phyloP scores from a whole-genome alignment of 176 grass and related monocot genomes.

The Aechmea fasciata region DNA sequence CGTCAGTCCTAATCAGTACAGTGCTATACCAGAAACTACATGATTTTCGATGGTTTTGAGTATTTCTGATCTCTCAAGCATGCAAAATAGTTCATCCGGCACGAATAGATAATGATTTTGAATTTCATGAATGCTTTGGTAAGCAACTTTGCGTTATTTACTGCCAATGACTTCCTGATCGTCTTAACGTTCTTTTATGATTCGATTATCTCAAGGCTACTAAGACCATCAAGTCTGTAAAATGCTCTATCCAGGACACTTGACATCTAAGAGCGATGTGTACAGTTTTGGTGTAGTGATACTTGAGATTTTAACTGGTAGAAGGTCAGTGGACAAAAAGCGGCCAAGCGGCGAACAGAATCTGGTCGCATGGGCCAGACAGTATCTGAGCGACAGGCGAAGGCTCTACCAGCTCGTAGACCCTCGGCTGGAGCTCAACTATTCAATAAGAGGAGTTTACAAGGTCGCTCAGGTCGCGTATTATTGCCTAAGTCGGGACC shows the following conservation, averaged over 20 bases:
- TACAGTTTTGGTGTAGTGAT: slow-evolving; percentile 87
- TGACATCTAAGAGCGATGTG: slow-evolving; percentile 86
- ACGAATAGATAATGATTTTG: not conserved
- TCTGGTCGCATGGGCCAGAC: slow-evolving; percentile 69
- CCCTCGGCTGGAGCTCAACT: slow-evolving; percentile 82
- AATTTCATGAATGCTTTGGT: not conserved
- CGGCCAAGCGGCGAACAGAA: slow-evolving; percentile 69
- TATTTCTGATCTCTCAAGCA: slow-evolving; percentile 6
- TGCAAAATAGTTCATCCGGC: not conserved
- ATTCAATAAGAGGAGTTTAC: slow-evolving; percentile 64
- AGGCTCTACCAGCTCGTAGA: slow-evolving; percentile 82
- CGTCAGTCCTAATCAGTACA: too few species aligned
- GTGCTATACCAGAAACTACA: too few species aligned
- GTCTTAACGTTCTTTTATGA: not conserved
- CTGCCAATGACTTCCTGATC: too few species aligned
- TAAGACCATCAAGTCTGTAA: slow-evolving; percentile 11
- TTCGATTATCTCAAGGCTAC: not conserved
- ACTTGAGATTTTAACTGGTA: slow-evolving; percentile 76
- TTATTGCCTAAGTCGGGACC: slow-evolving; percentile 63
- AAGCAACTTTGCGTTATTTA: not conserved
- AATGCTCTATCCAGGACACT: slow-evolving; percentile 49
- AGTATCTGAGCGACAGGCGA: slow-evolving; percentile 54
- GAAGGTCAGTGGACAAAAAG: slow-evolving; percentile 90
- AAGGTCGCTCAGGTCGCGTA: slow-evolving; percentile 78
- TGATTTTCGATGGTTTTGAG: too few species aligned